These are phyloP conservation scores for Capsicum rhomboideum DNA, from an alignment of 257 asterid genomes.

Conservation along the genomic window DNA sequence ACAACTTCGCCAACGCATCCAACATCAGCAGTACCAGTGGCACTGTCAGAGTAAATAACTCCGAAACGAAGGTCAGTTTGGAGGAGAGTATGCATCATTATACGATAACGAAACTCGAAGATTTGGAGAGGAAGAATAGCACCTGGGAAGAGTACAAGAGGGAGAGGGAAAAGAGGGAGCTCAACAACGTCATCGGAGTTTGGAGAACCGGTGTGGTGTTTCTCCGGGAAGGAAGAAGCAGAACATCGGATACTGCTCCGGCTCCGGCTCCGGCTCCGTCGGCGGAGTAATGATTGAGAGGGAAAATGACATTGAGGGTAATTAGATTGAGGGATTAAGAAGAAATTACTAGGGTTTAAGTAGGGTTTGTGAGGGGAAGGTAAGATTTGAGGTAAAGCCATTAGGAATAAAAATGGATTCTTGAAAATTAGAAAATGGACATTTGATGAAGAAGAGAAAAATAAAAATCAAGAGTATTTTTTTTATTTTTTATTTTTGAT, in stretches of 20 bases:
- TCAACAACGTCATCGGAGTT: conserved; percentile 72
- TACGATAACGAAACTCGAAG: conserved; percentile 93
- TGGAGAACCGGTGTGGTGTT: conserved; percentile 51
- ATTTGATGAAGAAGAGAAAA: background rate
- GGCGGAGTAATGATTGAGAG: conserved; percentile 7
- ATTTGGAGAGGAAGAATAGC: conserved; percentile 83
- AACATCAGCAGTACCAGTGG: conserved; percentile 78
- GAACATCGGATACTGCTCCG: conserved; percentile 44
- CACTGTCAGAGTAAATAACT: conserved; percentile 77
- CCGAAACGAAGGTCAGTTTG: conserved; percentile 98
- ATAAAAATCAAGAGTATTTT: too few relatives aligned
- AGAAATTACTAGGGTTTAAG: conserved; percentile 23
- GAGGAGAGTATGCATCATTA: conserved; percentile 98
- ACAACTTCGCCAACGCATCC: conserved; percentile 97
- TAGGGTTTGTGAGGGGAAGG: conserved; percentile 50
- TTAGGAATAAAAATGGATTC: background rate
- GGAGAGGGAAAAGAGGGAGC: conserved; percentile 93
- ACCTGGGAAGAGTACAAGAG: conserved; percentile 93
- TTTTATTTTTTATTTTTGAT: too few relatives aligned
- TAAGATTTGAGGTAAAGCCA: conserved; percentile 80
- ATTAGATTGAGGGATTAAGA: conserved; percentile 14
- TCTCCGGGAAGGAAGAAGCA: conserved; percentile 83
- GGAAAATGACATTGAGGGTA: conserved; percentile 5
- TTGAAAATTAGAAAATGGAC: background rate
- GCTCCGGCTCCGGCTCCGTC: conserved; percentile 20